These are phyloP conservation scores for Karstenula rhodostoma DNA, from an alignment of 2,329 filamentous ascomycete genomes.

Conservation along the genomic window DNA sequence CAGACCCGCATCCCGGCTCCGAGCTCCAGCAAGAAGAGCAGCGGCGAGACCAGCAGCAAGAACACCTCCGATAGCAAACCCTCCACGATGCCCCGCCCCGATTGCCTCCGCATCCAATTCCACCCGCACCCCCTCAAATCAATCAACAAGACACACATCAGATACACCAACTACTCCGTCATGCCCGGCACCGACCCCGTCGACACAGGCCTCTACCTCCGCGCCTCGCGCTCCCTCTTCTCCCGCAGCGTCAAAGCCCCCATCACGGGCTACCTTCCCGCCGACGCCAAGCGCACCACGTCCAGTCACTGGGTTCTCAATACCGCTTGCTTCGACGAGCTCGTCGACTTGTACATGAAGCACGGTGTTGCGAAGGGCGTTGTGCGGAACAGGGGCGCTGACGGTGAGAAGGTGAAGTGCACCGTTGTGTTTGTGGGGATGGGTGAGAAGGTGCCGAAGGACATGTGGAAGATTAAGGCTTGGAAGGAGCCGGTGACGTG, in stretches of 20 bases:
- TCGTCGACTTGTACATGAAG: neutral
- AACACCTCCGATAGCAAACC: neutral
- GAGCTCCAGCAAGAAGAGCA: neutral
- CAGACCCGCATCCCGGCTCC: too few species aligned
- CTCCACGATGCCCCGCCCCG: neutral
- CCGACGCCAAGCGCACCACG: neutral
- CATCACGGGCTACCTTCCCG: neutral
- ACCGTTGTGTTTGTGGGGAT: neutral
- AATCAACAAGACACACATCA: neutral
- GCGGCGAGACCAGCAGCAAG: neutral
- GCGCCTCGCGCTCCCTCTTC: neutral
- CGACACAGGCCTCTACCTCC: neutral
- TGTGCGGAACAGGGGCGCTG: neutral
- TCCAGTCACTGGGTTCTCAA: neutral
- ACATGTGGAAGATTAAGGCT: neutral
- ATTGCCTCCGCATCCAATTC: neutral
- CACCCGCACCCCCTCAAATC: neutral
- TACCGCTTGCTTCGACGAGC: neutral
- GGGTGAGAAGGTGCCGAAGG: neutral
- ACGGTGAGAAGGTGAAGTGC: neutral
- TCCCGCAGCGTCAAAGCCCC: neutral
- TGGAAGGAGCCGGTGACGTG: neutral
- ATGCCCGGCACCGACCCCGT: neutral
- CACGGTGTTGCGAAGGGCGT: neutral
- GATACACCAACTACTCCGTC: neutral